A percentile compares a stretch with the other conserved stretches of the same genome.
These are phyloP conservation scores for Bidens hawaiensis DNA, from an alignment of 140 eudicot genomes.

Conservation along the genomic window DNA sequence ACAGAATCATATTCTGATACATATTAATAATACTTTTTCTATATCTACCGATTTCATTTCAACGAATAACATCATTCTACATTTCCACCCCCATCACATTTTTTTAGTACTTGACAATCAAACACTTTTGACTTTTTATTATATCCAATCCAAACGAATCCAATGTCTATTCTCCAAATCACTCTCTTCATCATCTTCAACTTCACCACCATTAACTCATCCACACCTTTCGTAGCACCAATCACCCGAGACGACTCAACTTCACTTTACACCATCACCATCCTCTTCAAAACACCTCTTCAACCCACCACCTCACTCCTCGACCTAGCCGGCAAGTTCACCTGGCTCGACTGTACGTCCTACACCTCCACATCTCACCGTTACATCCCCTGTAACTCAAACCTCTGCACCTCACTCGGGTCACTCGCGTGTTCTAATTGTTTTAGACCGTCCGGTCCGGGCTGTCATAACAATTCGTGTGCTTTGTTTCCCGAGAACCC, in stretches of 20 bases:
- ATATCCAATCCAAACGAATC: not conserved
- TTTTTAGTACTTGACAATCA: not conserved
- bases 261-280: constrained; percentile 29
- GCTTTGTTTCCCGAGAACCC: constrained; percentile 28
- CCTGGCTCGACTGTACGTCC: constrained; percentile 40
- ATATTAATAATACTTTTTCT: not conserved
- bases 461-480: constrained; percentile 33
- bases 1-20: too few species aligned
- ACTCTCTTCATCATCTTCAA: not conserved
- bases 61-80: too few species aligned
- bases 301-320: constrained; percentile 38
- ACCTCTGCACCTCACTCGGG: constrained; percentile 22
- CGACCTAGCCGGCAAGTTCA: constrained; percentile 45
- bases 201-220: constrained; percentile 9
- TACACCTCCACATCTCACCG: constrained; percentile 42
- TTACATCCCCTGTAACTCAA: constrained; percentile 26
- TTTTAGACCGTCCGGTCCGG: constrained; percentile 12
- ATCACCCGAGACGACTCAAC: constrained; percentile 27
- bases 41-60: not conserved
- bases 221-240: constrained; percentile 30
- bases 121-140: not conserved
- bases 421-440: constrained; percentile 27
- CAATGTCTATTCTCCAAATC: constrained; percentile 16
- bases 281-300: constrained; percentile 49
- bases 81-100: too few species aligned